Percentiles rank a stretch among this genome's conserved stretches.
These are phyloP conservation scores for Suillus occidentalis DNA, from an alignment of 768 basidiomycete species.

Conservation along the genomic window DNA sequence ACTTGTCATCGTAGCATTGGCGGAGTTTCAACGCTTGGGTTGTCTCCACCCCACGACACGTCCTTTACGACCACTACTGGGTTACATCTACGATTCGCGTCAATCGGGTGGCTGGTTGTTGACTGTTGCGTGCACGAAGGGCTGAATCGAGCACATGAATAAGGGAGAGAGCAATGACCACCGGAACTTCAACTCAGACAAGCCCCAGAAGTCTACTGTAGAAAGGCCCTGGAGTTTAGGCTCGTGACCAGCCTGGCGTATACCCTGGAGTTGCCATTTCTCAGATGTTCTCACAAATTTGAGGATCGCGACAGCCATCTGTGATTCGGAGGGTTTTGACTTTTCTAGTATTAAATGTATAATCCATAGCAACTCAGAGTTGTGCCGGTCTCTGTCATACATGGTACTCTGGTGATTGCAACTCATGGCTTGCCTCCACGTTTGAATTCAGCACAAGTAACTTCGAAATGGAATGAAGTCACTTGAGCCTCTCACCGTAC, in stretches of 20 bases:
- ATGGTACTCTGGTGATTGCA: not conserved
- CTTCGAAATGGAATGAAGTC: not conserved
- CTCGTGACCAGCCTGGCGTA: no score
- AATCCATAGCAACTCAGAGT: not conserved
- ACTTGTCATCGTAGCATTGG: not conserved
- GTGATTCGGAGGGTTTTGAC: no score
- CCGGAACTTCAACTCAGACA: not conserved
- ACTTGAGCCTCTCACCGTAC: not conserved
- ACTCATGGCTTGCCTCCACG: not conserved
- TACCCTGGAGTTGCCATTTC: not conserved
- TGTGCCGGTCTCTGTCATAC: not conserved
- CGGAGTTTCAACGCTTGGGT: no score
- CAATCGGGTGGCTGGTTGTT: not conserved
- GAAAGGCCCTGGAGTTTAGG: not conserved
- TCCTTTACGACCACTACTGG: not conserved
- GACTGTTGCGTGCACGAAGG: not conserved
- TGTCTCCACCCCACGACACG: not conserved
- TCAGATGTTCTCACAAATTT: not conserved
- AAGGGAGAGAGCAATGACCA: not conserved
- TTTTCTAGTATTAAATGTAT: not conserved
- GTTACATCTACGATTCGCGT: not conserved
- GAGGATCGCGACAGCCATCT: not conserved
- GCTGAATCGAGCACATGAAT: not conserved
- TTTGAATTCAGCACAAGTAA: not conserved
- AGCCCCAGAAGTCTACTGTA: not conserved